These are phyloP conservation scores for Aspergillus nomiae DNA, from an alignment of 2,329 filamentous ascomycete genomes.

Conservation along the genomic window DNA sequence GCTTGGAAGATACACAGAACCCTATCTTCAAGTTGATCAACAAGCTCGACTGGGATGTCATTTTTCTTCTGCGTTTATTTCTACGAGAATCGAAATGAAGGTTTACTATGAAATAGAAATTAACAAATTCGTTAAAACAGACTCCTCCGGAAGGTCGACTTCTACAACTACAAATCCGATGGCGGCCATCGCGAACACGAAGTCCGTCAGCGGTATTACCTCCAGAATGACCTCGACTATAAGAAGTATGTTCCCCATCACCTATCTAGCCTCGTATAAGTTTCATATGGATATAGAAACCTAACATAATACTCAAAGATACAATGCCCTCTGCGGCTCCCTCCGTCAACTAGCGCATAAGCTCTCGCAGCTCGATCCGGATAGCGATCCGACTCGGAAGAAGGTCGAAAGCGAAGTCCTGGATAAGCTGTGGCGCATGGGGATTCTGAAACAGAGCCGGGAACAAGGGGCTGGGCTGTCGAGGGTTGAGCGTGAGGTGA, in stretches of 20 bases:
- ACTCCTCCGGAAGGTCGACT: constrained; percentile 87
- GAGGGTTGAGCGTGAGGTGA: constrained; percentile 80
- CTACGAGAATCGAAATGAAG: too few species aligned
- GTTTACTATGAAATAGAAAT: neutral
- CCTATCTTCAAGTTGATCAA: too few species aligned
- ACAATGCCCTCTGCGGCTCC: constrained; percentile 69
- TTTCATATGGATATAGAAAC: neutral
- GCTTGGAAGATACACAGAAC: too few species aligned
- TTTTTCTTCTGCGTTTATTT: too few species aligned
- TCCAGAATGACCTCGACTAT: constrained; percentile 88
- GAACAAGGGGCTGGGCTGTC: constrained; percentile 72
- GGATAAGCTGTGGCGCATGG: constrained; percentile 92
- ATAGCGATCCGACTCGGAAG: constrained; percentile 72
- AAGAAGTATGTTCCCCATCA: constrained; percentile 51
- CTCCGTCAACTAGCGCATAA: constrained; percentile 87
- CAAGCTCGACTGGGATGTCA: too few species aligned
- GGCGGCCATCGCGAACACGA: constrained; percentile 79
- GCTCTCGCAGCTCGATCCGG: constrained; percentile 76
- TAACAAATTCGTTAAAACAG: constrained; percentile 26
- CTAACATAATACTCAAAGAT: neutral
- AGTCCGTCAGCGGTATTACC: constrained; percentile 83
- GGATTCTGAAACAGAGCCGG: constrained; percentile 72
- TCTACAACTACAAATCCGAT: constrained; percentile 91
- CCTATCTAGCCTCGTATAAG: too few species aligned
- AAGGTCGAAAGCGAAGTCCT: constrained; percentile 87